Base-by-base conservation (phyloP, 139 green algal species). In the Parachlorella kessleri region DNA sequence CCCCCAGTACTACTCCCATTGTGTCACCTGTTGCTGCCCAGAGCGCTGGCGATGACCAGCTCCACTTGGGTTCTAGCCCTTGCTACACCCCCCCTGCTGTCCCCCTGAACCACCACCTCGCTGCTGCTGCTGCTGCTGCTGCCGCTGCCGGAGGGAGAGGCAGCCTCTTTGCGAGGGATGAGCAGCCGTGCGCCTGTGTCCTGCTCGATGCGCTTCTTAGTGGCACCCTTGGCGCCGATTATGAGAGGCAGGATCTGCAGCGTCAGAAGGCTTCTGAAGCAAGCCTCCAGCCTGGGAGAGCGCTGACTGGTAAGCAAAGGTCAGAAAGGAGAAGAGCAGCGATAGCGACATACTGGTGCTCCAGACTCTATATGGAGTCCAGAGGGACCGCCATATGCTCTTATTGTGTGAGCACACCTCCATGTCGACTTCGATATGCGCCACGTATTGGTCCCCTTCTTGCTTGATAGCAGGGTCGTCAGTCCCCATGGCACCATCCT, bases 51-150 rank as follows among this genome's bases (percentile, higher is more conserved):
- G 33, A 77, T 36, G 10, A 77, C 32, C 53, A 77, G 53, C 32
- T 68, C 72, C 26, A 67, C 8, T 48, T 77, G 72, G 32, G 72
- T 77, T 35, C 72, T 67, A 33, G 72, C 72, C 3, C 72, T 53
- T 9, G 72, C 72, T 54, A 77, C 72, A 2, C 33, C 54, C 1
- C 9, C 24, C 3, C 54, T 36, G 72, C 53, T 69, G 48, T 53
- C 32, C 6, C 28, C 72, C 33, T 32, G 37, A 32, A 77, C 36
- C 10, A 67, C 53, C 33, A 69, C 72, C 24, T 53, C 30, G 6
- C 23, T 37, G 53, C 40, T 59, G 7, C 32, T 41, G 4, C 37
- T 41, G 48, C 48, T 28, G 48, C 48, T 59, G 48, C 21, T 59
- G 48, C 48, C 21, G 48, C 48, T 59, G 48, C 48, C 48, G 14